These are phyloP conservation scores for Alternaria postmessia DNA, from an alignment of 2,329 filamentous ascomycete genomes.

Conservation along the genomic window DNA sequence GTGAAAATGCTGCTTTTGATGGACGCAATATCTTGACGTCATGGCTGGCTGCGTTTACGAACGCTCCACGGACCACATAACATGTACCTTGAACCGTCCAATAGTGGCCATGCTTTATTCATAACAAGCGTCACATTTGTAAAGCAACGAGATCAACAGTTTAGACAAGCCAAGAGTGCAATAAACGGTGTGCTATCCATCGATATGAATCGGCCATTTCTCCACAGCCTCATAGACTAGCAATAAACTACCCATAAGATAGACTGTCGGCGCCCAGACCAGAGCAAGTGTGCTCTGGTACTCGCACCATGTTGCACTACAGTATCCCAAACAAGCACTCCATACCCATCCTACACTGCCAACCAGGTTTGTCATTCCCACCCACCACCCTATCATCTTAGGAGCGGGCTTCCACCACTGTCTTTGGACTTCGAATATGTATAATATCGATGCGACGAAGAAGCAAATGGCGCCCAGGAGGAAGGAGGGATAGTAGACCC, in stretches of 20 bases:
- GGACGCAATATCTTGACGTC: neutral
- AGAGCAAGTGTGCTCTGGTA: conserved; percentile 1
- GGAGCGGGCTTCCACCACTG: conserved; percentile 1
- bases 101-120: neutral
- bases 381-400: neutral
- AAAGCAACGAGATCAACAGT: neutral
- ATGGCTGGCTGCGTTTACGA: neutral
- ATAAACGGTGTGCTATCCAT: neutral
- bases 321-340: conserved; percentile 1
- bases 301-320: neutral
- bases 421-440: neutral
- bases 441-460: neutral
- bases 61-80: neutral
- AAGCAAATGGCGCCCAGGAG: neutral
- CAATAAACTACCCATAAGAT: conserved; percentile 1
- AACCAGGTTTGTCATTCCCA: neutral
- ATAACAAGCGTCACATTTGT: neutral
- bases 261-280: neutral
- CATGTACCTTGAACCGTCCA: neutral
- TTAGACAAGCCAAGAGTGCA: neutral
- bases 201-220: neutral
- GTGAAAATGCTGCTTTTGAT: neutral
- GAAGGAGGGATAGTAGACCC: neutral
- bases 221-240: conserved; percentile 2
- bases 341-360: conserved; percentile 1